Evolutionary conservation across 1,284 basidiomycete genomes (phyloP).

Genomic region (Ustilago cynodontis): DNA sequence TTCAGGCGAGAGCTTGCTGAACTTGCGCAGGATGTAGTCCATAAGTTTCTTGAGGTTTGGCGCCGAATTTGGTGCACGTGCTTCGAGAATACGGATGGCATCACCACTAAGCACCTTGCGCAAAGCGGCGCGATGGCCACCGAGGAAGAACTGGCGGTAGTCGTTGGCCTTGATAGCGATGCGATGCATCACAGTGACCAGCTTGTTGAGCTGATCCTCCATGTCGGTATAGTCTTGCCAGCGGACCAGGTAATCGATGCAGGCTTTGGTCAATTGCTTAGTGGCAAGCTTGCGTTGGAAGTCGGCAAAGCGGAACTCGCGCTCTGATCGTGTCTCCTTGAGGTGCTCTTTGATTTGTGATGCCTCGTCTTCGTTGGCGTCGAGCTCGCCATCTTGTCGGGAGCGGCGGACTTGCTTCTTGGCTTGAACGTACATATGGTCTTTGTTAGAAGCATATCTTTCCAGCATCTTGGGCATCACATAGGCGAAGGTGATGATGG

Average conservation of each 20-base stretch:
- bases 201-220: slow-evolving; percentile 57
- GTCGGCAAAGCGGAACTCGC: slow-evolving; percentile 63
- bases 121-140: slow-evolving; percentile 41
- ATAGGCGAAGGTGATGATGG: slow-evolving; percentile 62
- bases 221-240: slow-evolving; percentile 60
- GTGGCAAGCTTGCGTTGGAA: slow-evolving; percentile 65
- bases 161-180: slow-evolving; percentile 62
- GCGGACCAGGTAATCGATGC: slow-evolving; percentile 58
- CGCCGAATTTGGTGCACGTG: slow-evolving; percentile 31
- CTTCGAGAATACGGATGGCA: slow-evolving; percentile 37
- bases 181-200: slow-evolving; percentile 64
- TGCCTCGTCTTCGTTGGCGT: slow-evolving; percentile 51
- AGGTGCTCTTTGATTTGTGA: slow-evolving; percentile 43
- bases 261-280: slow-evolving; percentile 59
- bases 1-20: slow-evolving; percentile 58
- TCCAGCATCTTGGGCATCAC: slow-evolving; percentile 67
- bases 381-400: slow-evolving; percentile 45
- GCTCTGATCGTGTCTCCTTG: slow-evolving; percentile 54
- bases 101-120: slow-evolving; percentile 49
- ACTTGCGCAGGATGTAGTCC: slow-evolving; percentile 60
- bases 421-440: slow-evolving; percentile 66
- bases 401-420: slow-evolving; percentile 54
- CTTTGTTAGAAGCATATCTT: slow-evolving; percentile 59
- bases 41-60: slow-evolving; percentile 61
- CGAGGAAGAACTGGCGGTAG: slow-evolving; percentile 58